Evolutionary conservation across 2,329 filamentous ascomycete genomes (phyloP).

Genomic region (Keithomyces neogunnii): DNA sequence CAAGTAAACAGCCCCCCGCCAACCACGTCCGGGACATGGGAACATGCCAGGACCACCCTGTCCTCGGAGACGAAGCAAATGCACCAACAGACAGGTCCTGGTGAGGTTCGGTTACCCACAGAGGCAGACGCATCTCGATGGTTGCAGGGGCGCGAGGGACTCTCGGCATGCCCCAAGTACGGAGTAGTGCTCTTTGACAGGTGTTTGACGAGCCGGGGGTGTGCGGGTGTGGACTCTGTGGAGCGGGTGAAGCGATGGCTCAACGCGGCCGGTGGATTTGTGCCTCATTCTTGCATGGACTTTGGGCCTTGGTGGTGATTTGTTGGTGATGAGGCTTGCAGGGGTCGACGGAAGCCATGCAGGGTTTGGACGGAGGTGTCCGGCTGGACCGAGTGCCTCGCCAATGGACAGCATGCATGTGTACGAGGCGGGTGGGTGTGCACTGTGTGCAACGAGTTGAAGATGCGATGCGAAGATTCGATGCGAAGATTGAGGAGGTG

Average conservation of each 20-base stretch:
- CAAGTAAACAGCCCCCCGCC: conserved; percentile 8
- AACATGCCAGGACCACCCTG: conserved; percentile 2
- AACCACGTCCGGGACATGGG: conserved; percentile 5
- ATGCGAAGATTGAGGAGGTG: conserved; percentile 7
- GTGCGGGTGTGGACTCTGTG: background rate
- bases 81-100: background rate
- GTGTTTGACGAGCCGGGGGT: background rate
- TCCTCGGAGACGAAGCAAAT: background rate
- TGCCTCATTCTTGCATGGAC: too few species aligned
- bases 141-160: background rate
- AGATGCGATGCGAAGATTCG: background rate
- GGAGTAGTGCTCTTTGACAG: too few species aligned
- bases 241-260: background rate
- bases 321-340: too few species aligned
- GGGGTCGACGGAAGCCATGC: background rate
- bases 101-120: background rate
- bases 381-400: conserved; percentile 2
- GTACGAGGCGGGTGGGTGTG: conserved; percentile 4
- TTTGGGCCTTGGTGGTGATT: too few species aligned
- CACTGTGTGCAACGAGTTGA: conserved; percentile 5
- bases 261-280: background rate
- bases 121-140: background rate
- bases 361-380: conserved; percentile 4
- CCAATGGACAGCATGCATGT: background rate
- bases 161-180: background rate